These are phyloP conservation scores for Kluyveromyces nonfermentans DNA, from an alignment of 805 yeast genomes.

Conservation along the genomic window DNA sequence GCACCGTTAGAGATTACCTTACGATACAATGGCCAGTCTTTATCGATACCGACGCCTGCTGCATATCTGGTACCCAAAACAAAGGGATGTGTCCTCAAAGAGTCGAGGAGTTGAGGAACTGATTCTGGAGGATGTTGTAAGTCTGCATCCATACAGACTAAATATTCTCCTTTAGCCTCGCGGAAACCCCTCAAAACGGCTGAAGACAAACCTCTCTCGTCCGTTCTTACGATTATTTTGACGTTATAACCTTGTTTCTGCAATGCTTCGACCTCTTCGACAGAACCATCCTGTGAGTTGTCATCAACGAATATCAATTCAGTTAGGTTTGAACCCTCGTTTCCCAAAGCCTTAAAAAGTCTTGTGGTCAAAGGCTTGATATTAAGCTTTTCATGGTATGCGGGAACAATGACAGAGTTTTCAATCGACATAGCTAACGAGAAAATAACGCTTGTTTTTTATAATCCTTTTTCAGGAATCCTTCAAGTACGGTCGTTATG, in stretches of 20 bases:
- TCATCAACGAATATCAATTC: constrained; percentile 45
- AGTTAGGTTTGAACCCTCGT: constrained; percentile 32
- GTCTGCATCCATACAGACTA: constrained; percentile 47
- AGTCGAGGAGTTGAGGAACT: constrained; percentile 36
- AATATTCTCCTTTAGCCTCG: constrained; percentile 38
- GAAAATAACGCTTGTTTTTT: background rate
- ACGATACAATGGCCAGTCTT: constrained; percentile 44
- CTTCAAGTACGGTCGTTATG: too few species aligned
- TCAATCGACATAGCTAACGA: constrained; percentile 26
- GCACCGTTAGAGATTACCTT: constrained; percentile 43
- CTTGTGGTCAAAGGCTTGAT: constrained; percentile 41
- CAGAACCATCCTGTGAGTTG: constrained; percentile 43
- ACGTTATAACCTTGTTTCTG: constrained; percentile 40
- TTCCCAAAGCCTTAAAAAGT: constrained; percentile 40
- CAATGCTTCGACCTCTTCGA: constrained; percentile 39
- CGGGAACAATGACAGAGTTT: constrained; percentile 40
- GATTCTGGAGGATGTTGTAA: constrained; percentile 45
- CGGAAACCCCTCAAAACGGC: constrained; percentile 41
- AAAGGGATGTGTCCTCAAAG: constrained; percentile 34
- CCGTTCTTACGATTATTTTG: constrained; percentile 40
- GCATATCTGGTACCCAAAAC: constrained; percentile 45
- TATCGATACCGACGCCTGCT: constrained; percentile 46
- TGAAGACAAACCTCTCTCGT: constrained; percentile 41
- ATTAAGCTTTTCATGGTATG: constrained; percentile 41
- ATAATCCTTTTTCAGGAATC: background rate